Evolutionary conservation across 2,329 filamentous ascomycete genomes (phyloP).

Genomic region (Blastomyces silverae): DNA sequence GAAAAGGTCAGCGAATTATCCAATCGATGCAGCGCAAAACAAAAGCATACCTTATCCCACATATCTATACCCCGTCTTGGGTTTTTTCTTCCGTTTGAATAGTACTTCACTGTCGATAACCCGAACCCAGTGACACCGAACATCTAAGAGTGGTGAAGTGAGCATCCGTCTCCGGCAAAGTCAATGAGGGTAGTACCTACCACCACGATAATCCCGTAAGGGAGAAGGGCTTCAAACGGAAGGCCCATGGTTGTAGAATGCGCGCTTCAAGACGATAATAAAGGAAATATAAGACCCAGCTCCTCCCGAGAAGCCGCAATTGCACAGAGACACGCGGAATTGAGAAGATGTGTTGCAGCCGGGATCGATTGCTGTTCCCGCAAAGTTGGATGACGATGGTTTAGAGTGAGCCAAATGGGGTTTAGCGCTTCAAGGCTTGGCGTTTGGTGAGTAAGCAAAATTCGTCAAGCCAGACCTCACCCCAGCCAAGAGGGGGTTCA

Average conservation of each 20-base stretch:
- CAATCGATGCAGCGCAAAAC: slow-evolving; percentile 18
- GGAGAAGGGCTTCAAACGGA: slow-evolving; percentile 59
- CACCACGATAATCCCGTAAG: slow-evolving; percentile 57
- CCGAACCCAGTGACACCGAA: slow-evolving; percentile 55
- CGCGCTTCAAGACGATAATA: background rate
- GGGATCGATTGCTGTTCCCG: slow-evolving; percentile 3
- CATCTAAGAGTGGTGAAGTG: slow-evolving; percentile 43
- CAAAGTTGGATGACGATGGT: slow-evolving; percentile 10
- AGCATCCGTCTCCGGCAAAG: slow-evolving; percentile 17
- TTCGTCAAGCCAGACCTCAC: slow-evolving; percentile 21
- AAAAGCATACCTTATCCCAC: slow-evolving; percentile 56
- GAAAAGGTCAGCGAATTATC: slow-evolving; percentile 36
- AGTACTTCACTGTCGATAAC: slow-evolving; percentile 52
- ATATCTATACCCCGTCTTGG: slow-evolving; percentile 53
- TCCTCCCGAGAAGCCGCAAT: slow-evolving; percentile 13
- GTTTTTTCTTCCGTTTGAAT: slow-evolving; percentile 58
- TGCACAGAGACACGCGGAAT: slow-evolving; percentile 19
- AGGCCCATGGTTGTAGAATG: slow-evolving; percentile 50
- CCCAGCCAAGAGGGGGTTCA: slow-evolving; percentile 18
- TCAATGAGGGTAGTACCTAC: slow-evolving; percentile 39
- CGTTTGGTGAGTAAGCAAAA: slow-evolving; percentile 23
- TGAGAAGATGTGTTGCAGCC: slow-evolving; percentile 13
- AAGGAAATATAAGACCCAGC: background rate
- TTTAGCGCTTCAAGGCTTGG: slow-evolving; percentile 20
- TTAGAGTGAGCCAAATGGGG: slow-evolving; percentile 7